These are phyloP conservation scores for Pholiota microspora DNA, from an alignment of 768 basidiomycete genomes.

Conservation along the genomic window DNA sequence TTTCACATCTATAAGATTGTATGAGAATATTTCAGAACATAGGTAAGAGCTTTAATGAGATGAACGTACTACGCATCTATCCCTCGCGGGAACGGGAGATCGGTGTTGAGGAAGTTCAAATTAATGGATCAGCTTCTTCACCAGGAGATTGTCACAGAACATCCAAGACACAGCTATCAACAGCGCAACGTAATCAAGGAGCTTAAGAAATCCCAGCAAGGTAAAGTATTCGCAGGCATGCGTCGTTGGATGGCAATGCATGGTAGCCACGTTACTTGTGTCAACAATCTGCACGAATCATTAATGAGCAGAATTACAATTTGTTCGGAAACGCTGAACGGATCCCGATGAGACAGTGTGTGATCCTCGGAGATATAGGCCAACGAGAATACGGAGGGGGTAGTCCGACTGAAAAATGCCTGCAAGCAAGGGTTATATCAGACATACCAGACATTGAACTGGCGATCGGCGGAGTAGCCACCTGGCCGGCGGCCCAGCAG, in stretches of 20 bases:
- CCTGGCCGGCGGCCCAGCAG: slow-evolving; percentile 15
- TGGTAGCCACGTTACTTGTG: slow-evolving; percentile 27
- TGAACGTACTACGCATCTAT: slow-evolving; percentile 22
- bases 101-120: slow-evolving; percentile 21
- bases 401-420: neutral
- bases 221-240: slow-evolving; percentile 26
- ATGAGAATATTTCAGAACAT: slow-evolving; percentile 12
- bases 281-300: slow-evolving; percentile 18
- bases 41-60: slow-evolving; percentile 8
- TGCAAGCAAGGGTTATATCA: slow-evolving; percentile 1
- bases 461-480: slow-evolving; percentile 14
- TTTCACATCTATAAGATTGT: slow-evolving; percentile 22
- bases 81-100: slow-evolving; percentile 34
- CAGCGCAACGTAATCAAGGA: slow-evolving; percentile 24
- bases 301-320: slow-evolving; percentile 19
- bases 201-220: slow-evolving; percentile 22
- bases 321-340: slow-evolving; percentile 8
- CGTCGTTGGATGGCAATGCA: slow-evolving; percentile 20
- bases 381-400: neutral
- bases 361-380: slow-evolving; percentile 29
- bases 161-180: slow-evolving; percentile 24
- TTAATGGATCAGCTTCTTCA: slow-evolving; percentile 19
- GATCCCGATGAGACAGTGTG: slow-evolving; percentile 12
- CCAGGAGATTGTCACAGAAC: slow-evolving; percentile 17
- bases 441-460: slow-evolving; percentile 6